These are phyloP conservation scores for Jatropha multifida DNA, from an alignment of 441 rosid species.

Conservation along the genomic window DNA sequence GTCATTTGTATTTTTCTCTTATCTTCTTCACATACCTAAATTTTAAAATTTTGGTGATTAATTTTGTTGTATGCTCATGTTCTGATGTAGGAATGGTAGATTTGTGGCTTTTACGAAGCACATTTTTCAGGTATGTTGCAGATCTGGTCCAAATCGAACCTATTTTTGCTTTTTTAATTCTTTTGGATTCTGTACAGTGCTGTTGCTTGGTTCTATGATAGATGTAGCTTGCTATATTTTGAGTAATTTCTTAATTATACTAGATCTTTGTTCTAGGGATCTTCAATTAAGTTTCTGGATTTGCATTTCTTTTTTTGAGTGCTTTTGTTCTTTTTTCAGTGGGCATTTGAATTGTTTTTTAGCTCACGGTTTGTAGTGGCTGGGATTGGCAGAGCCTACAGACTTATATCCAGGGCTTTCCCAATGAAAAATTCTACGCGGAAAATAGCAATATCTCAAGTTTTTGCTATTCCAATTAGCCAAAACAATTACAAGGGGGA, in stretches of 20 bases:
- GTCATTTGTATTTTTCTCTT: slow-evolving; percentile 15
- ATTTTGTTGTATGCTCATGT: slow-evolving; percentile 1
- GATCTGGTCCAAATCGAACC: slow-evolving; percentile 48
- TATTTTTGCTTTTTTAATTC: neutral
- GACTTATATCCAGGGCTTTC: no score
- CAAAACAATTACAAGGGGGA: neutral
- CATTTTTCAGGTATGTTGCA: slow-evolving; percentile 51
- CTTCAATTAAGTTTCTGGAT: slow-evolving; percentile 1
- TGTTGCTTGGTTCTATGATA: neutral
- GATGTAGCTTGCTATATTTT: neutral
- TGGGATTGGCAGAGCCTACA: no score
- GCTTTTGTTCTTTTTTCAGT: slow-evolving; percentile 12
- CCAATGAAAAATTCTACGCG: neutral
- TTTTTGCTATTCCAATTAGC: neutral
- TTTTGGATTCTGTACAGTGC: neutral
- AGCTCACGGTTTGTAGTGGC: neutral
- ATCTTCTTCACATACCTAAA: slow-evolving; percentile 7
- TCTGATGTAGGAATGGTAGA: slow-evolving; percentile 43
- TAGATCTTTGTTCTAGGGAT: slow-evolving; percentile 15
- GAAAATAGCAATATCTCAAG: neutral
- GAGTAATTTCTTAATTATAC: neutral
- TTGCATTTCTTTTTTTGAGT: neutral
- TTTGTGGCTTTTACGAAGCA: slow-evolving; percentile 34
- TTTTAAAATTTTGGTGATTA: neutral
- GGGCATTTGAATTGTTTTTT: slow-evolving; percentile 5